Percentiles rank a stretch among this genome's conserved stretches.
These are phyloP conservation scores for Abortiporus biennis DNA, from an alignment of 1,284 basidiomycete genomes.

Conservation along the genomic window DNA sequence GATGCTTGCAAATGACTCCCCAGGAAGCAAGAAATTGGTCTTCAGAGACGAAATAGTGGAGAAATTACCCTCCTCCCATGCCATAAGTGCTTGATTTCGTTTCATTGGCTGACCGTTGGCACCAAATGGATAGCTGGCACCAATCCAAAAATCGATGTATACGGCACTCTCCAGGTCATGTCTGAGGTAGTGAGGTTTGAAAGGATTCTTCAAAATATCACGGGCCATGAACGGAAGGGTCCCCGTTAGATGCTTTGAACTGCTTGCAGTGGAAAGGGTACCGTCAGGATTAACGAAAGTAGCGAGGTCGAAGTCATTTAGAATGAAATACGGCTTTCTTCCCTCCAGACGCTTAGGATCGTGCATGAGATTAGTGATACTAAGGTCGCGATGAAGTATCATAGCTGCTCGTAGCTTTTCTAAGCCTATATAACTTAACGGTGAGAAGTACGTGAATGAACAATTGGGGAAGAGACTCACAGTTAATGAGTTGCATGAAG, in stretches of 20 bases:
- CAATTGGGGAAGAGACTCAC: constrained; percentile 3
- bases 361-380: constrained; percentile 11
- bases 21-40: no score
- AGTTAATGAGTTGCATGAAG: constrained; percentile 8
- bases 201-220: not conserved
- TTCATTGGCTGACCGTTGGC: no score
- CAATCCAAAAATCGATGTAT: constrained; percentile 7
- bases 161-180: constrained; percentile 10
- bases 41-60: no score
- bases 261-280: not conserved
- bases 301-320: constrained; percentile 11
- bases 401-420: constrained; percentile 6
- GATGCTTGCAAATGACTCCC: no score
- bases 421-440: constrained; percentile 5
- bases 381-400: constrained; percentile 12
- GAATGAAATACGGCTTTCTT: constrained; percentile 3
- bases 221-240: not conserved
- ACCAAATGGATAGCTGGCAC: not conserved
- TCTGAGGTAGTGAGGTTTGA: constrained; percentile 5
- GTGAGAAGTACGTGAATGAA: not conserved
- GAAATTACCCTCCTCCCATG: no score
- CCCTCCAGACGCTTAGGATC: not conserved
- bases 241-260: not conserved
- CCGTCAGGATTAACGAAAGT: not conserved
- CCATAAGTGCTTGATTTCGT: no score